A percentile compares a stretch with the other conserved stretches of the same genome.
Evolutionary conservation across 2,329 filamentous ascomycete genomes (phyloP).

Genomic region (Cercospora citrullina): DNA sequence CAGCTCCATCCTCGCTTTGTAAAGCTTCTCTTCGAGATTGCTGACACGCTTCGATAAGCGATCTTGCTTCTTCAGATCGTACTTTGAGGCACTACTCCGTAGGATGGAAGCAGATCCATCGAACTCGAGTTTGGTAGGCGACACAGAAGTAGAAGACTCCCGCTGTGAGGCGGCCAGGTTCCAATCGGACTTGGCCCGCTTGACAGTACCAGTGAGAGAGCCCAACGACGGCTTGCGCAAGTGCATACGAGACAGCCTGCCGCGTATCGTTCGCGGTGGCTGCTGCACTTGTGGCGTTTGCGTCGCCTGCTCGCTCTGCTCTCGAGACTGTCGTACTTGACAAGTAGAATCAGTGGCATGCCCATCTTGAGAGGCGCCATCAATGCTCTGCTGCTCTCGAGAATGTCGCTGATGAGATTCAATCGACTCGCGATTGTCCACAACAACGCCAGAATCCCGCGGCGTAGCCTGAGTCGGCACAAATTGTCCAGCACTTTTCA

Average conservation of each 20-base stretch:
- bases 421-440: constrained; percentile 28
- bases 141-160: constrained; percentile 41
- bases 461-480: constrained; percentile 32
- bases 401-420: constrained; percentile 21
- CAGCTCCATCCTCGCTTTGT: constrained; percentile 57
- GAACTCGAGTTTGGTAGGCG: constrained; percentile 35
- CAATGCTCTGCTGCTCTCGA: constrained; percentile 14
- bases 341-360: neutral
- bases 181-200: constrained; percentile 38
- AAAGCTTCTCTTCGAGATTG: constrained; percentile 60
- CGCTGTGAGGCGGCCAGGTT: constrained; percentile 37
- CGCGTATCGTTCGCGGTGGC: constrained; percentile 22
- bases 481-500: constrained; percentile 55
- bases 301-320: neutral
- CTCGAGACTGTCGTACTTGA: neutral
- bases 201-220: constrained; percentile 37
- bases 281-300: constrained; percentile 18
- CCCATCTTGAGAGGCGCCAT: neutral
- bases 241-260: constrained; percentile 29
- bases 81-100: constrained; percentile 54
- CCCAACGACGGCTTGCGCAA: constrained; percentile 39
- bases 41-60: constrained; percentile 61
- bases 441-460: constrained; percentile 36
- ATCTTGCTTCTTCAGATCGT: constrained; percentile 57
- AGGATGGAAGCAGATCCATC: constrained; percentile 35